Base-by-base conservation (phyloP, 2,329 filamentous ascomycete species). In the Corinectria fuckeliana region DNA sequence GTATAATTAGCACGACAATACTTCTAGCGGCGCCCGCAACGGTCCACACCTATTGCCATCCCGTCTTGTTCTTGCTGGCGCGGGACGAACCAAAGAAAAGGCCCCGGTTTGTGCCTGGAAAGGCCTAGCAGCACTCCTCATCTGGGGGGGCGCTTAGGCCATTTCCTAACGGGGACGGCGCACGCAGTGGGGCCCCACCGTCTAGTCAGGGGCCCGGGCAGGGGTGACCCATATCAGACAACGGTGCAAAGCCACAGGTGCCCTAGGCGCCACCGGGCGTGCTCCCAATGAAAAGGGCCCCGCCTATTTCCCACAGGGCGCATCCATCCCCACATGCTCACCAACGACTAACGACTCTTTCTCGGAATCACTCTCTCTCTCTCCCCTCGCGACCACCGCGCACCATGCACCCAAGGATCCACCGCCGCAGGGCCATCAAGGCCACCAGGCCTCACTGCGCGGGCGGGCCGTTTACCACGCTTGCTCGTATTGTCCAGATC, bases 401-500 rank as follows among this genome's bases (percentile, higher is more conserved):
- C 36, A 39, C 36, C 11, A 13, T 39, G 36, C 30, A 5, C 9
- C 16, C 11, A 3, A 14, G 39, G 39, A 20, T 23, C 39, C 39
- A 45, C 23, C 42, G 23, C 26, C n/a, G n/a, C n/a, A n/a, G n/a
- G n/a, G n/a, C 23, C 32, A n/a, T n/a, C n/a, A n/a, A n/a, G 44
- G 30, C 34, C 26, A 21, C 13, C 25, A n/a, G 42, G 42, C 52
- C 34, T 32, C 34, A 42, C 20, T 13, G 26, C 50, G 10, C 23
- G n/a, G 41, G 41, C 14, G 41, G 23, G 14, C n/a, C 25, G 18
- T 45, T 16, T 16, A 13, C 42, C 13, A 45, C 42, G 28, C 38
- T 28, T 34, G 36, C 42, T 42, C 44, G 34, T 58, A 36, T 53
- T 41, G 13, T 53, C 50, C 56, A 42, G 56, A 58, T 58, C 16